phyloP scores from a whole-genome alignment of 2,329 filamentous ascomycete genomes.

The Calycina herbarum region DNA sequence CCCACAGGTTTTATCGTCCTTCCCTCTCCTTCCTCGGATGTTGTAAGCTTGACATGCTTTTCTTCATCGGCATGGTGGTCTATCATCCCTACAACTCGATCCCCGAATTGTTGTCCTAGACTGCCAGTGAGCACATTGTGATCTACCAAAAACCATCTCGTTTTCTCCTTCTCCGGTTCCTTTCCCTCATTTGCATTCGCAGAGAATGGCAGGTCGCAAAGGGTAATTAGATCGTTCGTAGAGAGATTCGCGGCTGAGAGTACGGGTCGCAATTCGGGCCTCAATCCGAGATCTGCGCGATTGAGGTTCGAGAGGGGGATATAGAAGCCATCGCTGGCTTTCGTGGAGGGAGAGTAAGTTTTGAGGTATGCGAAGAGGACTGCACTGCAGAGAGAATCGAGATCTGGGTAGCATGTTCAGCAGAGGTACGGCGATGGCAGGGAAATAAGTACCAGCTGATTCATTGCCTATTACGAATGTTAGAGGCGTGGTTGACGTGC shows the following conservation, averaged over 20 bases:
- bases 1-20: conserved; percentile 66
- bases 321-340: conserved; percentile 50
- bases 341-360: conserved; percentile 49
- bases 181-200: conserved; percentile 25
- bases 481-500: conserved; percentile 44
- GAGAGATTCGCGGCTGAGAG: conserved; percentile 60
- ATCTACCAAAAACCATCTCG: conserved; percentile 74
- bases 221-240: conserved; percentile 63
- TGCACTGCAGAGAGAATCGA: conserved; percentile 77
- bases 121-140: conserved; percentile 71
- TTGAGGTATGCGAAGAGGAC: conserved; percentile 74
- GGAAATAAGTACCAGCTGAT: conserved; percentile 54
- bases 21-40: conserved; percentile 46
- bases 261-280: conserved; percentile 69
- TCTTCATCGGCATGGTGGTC: conserved; percentile 80
- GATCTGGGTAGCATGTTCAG: conserved; percentile 51
- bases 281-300: conserved; percentile 65
- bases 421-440: not conserved
- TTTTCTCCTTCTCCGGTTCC: conserved; percentile 44
- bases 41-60: conserved; percentile 38
- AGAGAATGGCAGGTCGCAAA: conserved; percentile 52
- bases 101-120: conserved; percentile 54
- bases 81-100: conserved; percentile 62
- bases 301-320: conserved; percentile 74
- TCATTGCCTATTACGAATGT: conserved; percentile 68